phyloP scores from a whole-genome alignment of 176 grass and related monocot species.

The Oryza rufipogon region DNA sequence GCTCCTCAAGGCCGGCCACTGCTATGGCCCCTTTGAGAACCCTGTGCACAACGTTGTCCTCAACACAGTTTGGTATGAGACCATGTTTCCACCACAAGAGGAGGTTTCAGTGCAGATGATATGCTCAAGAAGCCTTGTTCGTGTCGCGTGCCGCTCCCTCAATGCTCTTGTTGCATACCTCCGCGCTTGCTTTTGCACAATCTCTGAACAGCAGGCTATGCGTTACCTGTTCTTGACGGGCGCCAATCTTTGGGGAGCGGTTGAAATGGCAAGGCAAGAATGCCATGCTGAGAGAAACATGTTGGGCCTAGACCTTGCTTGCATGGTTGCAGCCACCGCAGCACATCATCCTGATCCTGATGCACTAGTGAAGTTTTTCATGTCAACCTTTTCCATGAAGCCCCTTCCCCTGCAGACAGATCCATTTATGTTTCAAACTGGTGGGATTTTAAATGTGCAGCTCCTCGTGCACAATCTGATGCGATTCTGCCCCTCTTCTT shows the following conservation, averaged over 20 bases:
- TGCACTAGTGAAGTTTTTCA: not conserved
- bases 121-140: conserved; percentile 19
- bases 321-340: not conserved
- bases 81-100: not conserved
- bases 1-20: conserved; percentile 42
- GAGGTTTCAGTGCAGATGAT: not conserved
- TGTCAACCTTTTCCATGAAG: not conserved
- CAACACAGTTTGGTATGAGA: conserved; percentile 26
- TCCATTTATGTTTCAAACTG: not conserved
- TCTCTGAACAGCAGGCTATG: conserved; percentile 26
- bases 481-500: not conserved
- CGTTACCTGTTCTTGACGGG: not conserved
- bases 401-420: not conserved
- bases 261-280: not conserved
- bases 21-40: conserved; percentile 14
- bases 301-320: not conserved
- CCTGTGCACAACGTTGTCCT: conserved; percentile 36
- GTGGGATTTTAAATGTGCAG: not conserved
- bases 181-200: not conserved
- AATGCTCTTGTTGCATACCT: conserved; percentile 18
- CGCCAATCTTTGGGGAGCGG: not conserved
- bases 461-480: not conserved
- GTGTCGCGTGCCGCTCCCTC: conserved; percentile 1
- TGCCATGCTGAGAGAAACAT: not conserved
- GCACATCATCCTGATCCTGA: conserved; percentile 12